Evolutionary conservation across 768 basidiomycete species (phyloP).

Genomic region (Dentipellis sp.): DNA sequence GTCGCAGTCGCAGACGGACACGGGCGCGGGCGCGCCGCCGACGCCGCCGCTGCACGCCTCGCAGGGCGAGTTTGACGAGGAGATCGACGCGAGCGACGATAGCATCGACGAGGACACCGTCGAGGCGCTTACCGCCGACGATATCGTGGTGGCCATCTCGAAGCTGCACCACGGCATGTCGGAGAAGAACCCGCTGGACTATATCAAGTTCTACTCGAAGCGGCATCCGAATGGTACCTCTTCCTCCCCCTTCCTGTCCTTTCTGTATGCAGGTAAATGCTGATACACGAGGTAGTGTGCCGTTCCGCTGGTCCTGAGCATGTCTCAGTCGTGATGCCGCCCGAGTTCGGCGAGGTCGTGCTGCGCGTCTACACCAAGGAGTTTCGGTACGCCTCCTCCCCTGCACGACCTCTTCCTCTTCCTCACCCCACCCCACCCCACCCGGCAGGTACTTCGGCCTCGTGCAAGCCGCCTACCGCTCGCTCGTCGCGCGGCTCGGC

Average conservation of each 20-base stretch:
- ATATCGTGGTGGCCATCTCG: constrained; percentile 57
- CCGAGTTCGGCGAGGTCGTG: constrained; percentile 58
- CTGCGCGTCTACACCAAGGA: constrained; percentile 66
- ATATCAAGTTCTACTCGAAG: constrained; percentile 70
- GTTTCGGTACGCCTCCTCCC: constrained; percentile 20
- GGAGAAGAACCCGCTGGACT: constrained; percentile 57
- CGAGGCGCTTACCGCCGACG: constrained; percentile 28
- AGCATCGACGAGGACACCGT: constrained; percentile 17
- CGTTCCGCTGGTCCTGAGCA: constrained; percentile 40
- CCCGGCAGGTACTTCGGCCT: constrained; percentile 40
- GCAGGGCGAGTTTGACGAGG: background rate
- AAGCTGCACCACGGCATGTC: constrained; percentile 75
- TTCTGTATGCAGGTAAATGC: background rate
- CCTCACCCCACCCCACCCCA: background rate
- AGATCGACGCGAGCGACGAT: constrained; percentile 7
- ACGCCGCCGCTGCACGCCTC: background rate
- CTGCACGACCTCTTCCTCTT: background rate
- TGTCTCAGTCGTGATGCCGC: constrained; percentile 58
- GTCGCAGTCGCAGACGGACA: too few relatives aligned
- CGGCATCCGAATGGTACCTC: constrained; percentile 40
- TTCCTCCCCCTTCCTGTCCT: background rate
- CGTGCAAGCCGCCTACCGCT: constrained; percentile 61
- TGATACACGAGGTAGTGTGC: constrained; percentile 26
- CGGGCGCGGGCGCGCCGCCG: background rate
- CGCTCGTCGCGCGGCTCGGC: constrained; percentile 21